A percentile compares a stretch with the other conserved stretches of the same genome.
These are phyloP conservation scores for Plenodomus tracheiphilus DNA, from an alignment of 2,329 filamentous ascomycete genomes.

Conservation along the genomic window DNA sequence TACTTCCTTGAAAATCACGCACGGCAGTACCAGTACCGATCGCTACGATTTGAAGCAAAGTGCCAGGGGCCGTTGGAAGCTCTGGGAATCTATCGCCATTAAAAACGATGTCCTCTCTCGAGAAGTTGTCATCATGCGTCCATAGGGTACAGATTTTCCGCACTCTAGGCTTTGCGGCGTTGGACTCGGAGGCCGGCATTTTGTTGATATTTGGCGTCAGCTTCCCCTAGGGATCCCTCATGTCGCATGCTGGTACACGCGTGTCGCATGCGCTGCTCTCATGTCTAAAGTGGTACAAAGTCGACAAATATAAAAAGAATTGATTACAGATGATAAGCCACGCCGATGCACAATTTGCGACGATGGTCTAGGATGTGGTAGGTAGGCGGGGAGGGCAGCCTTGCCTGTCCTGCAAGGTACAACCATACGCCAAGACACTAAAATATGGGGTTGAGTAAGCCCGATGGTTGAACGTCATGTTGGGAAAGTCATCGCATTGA, in stretches of 20 bases:
- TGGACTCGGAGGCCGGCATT: slow-evolving; percentile 38
- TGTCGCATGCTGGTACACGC: slow-evolving; percentile 4
- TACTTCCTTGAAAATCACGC: slow-evolving; percentile 50
- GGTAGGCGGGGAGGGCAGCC: neutral
- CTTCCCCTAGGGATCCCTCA: slow-evolving; percentile 4
- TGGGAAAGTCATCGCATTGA: too few relatives aligned
- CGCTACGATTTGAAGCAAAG: slow-evolving; percentile 72
- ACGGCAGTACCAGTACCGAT: slow-evolving; percentile 56
- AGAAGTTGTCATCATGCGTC: slow-evolving; percentile 73
- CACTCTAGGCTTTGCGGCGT: slow-evolving; percentile 30
- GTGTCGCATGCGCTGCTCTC: neutral
- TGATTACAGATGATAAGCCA: neutral
- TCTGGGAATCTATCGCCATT: slow-evolving; percentile 72
- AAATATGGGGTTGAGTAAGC: neutral
- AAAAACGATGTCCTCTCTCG: slow-evolving; percentile 76
- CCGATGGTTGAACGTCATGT: neutral
- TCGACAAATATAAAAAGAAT: neutral
- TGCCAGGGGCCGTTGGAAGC: slow-evolving; percentile 64
- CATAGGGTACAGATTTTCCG: slow-evolving; percentile 55
- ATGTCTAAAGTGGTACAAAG: neutral
- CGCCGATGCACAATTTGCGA: neutral
- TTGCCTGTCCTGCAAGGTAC: slow-evolving; percentile 2
- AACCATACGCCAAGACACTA: slow-evolving; percentile 6
- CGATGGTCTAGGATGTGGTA: neutral
- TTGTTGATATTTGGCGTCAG: slow-evolving; percentile 3